Conservation (phyloP, 2,329 filamentous ascomycete genomes). For the Hymenoscyphus linearis region DNA sequence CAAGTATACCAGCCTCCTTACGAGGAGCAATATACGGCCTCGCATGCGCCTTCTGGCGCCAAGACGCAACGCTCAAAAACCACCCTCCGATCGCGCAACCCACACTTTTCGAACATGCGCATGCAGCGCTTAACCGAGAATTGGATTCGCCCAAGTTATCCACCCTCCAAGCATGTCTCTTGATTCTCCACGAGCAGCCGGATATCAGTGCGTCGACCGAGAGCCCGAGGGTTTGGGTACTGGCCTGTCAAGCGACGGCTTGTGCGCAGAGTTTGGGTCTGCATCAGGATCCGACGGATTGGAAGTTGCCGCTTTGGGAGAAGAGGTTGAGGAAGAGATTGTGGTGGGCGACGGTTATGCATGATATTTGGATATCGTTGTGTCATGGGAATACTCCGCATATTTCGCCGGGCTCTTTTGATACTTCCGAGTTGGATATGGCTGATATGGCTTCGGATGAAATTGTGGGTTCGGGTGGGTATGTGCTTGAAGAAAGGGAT, state of each 20-base stretch:
- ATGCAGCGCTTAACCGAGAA: constrained; percentile 40
- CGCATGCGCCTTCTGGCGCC: constrained; percentile 39
- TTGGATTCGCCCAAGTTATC: constrained; percentile 43
- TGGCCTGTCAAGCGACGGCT: constrained; percentile 39
- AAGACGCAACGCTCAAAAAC: constrained; percentile 31
- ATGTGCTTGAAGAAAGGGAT: constrained; percentile 34
- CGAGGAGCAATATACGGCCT: constrained; percentile 42
- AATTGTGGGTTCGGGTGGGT: constrained; percentile 30
- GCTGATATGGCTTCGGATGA: constrained; percentile 42
- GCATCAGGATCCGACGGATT: constrained; percentile 39
- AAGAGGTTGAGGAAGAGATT: constrained; percentile 33
- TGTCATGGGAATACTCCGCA: constrained; percentile 44
- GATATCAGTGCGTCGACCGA: constrained; percentile 42
- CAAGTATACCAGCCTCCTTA: constrained; percentile 39
- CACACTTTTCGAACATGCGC: constrained; percentile 39
- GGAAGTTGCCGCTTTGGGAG: constrained; percentile 40
- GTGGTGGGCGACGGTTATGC: constrained; percentile 41
- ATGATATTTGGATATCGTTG: constrained; percentile 42
- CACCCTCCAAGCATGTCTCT: constrained; percentile 42
- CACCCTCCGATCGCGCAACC: constrained; percentile 37
- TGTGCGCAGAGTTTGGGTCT: constrained; percentile 43
- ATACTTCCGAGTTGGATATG: constrained; percentile 36
- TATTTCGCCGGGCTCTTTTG: constrained; percentile 37
- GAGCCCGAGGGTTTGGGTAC: constrained; percentile 41
- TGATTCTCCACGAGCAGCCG: constrained; percentile 42